Evolutionary conservation across 1,284 basidiomycete genomes (phyloP), one percentile per base, ranked within the genome.

Genomic region (Lentinula novae-zelandiae): DNA sequence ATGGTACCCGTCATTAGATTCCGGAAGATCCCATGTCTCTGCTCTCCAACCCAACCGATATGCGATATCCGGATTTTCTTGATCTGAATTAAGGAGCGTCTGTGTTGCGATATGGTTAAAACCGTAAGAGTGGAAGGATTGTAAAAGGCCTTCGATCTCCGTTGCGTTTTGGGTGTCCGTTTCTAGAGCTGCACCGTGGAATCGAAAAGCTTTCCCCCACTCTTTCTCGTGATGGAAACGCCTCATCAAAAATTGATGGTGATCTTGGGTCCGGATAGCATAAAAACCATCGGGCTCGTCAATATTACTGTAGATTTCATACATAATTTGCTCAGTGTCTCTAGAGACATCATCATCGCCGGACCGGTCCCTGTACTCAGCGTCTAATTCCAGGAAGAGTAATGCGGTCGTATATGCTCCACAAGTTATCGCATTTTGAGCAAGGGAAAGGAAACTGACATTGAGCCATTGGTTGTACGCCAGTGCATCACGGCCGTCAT

Each of bases 201-300:
- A 92, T 44, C 85, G 86, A 67, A 99, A 93, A 0, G 95, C 94
- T 67, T 90, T 90, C 42, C 90, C 86, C 89, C 95, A 97, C 68
- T 95, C 89, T 10, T 87, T 83, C 72, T 99, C 97, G 67, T 99
- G 96, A 66, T 94, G 90, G 62, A 96, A 89, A 3, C 93, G 86
- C 63, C 86, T 89, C 49, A 95, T 80, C 39, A 98, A 80, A 61
- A 95, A 90, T 48, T 85, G 82, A 33, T 85, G 82, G 12, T 93
- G 81, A 68, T 98, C 86, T 22, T 78, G 72, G n/a, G 87, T 83
- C 63, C 87, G 82, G 63, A 98, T 93, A 1, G 94, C 95, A 72
- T 99, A 99, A 72, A 99, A 99, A 0, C 96, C 95, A 68, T 99
- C 96, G 0, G 96, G 96, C 69, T 99, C 96, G 69, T 97, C 95